A percentile compares a stretch with the other conserved stretches of the same genome.
These are phyloP conservation scores for Tephrocybe sp. DNA, from an alignment of 768 basidiomycete species.

Conservation along the genomic window DNA sequence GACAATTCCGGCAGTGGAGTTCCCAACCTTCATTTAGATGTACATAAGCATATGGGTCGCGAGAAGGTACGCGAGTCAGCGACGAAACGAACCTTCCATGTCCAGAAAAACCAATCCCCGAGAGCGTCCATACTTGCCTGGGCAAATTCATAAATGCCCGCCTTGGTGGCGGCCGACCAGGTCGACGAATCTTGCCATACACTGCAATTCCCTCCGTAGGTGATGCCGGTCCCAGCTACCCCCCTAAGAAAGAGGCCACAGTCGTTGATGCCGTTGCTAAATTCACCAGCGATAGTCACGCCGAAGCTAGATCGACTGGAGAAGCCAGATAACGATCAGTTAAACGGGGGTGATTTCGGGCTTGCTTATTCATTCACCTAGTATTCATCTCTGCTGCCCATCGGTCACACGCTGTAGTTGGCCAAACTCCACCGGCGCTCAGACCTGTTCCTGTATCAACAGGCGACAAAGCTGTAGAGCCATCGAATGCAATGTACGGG, in stretches of 20 bases:
- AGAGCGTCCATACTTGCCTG: conserved; percentile 42
- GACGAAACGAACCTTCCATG: conserved; percentile 44
- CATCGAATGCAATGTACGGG: conserved; percentile 50
- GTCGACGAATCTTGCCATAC: conserved; percentile 48
- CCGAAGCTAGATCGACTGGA: conserved; percentile 47
- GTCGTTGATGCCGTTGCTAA: conserved; percentile 61
- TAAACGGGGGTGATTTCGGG: conserved; percentile 3
- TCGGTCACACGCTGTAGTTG: conserved; percentile 42
- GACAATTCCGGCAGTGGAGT: conserved; percentile 34
- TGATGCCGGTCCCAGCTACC: conserved; percentile 12
- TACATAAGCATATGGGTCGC: conserved; percentile 1
- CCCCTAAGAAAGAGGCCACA: conserved; percentile 40
- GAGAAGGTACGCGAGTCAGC: not conserved
- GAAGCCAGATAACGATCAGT: conserved; percentile 8
- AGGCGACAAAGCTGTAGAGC: conserved; percentile 28
- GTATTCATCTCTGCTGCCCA: conserved; percentile 42
- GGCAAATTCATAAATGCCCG: conserved; percentile 48
- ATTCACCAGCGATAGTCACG: conserved; percentile 72
- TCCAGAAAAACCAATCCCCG: conserved; percentile 45
- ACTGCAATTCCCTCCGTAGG: conserved; percentile 31
- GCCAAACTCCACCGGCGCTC: conserved; percentile 41
- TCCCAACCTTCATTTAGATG: conserved; percentile 30
- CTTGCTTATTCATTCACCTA: conserved; percentile 20
- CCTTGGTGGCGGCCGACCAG: conserved; percentile 41
- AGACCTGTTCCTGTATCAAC: conserved; percentile 30